Conservation (phyloP, 2,329 filamentous ascomycete species). For the Microcyclospora pomicola region DNA sequence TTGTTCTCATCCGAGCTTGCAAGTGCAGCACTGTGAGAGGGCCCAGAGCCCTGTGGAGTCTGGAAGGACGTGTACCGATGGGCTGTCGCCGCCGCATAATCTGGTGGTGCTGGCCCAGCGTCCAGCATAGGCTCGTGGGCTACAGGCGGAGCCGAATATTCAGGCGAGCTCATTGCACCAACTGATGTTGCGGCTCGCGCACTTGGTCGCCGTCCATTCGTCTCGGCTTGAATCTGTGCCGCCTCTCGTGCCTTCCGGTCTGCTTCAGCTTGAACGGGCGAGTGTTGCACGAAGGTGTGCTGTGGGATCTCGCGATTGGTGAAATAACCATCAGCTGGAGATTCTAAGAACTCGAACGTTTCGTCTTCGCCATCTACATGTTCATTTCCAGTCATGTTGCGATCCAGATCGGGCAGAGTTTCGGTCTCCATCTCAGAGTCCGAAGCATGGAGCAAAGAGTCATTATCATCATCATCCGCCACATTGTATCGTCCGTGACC, state of each 20-base stretch:
- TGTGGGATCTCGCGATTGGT: slow-evolving; percentile 6
- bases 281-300: slow-evolving; percentile 9
- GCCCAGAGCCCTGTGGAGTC: too few relatives aligned
- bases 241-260: slow-evolving; percentile 11
- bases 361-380: too few relatives aligned
- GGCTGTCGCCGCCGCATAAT: slow-evolving; percentile 14
- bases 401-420: too few relatives aligned
- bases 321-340: slow-evolving; percentile 15
- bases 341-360: not conserved
- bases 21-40: too few relatives aligned
- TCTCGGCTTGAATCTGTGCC: slow-evolving; percentile 3
- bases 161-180: slow-evolving; percentile 4
- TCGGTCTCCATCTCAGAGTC: too few relatives aligned
- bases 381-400: too few relatives aligned
- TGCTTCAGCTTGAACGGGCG: slow-evolving; percentile 5
- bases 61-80: slow-evolving; percentile 1
- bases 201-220: not conserved
- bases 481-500: too few relatives aligned
- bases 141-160: slow-evolving; percentile 2
- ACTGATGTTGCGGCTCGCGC: not conserved
- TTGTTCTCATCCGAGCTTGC: too few relatives aligned
- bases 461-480: too few relatives aligned
- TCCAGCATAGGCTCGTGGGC: slow-evolving; percentile 1
- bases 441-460: too few relatives aligned
- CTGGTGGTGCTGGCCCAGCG: slow-evolving; percentile 13